Evolutionary conservation across 306 rosid species (phyloP).

Genomic region (Sicyos baderoa): DNA sequence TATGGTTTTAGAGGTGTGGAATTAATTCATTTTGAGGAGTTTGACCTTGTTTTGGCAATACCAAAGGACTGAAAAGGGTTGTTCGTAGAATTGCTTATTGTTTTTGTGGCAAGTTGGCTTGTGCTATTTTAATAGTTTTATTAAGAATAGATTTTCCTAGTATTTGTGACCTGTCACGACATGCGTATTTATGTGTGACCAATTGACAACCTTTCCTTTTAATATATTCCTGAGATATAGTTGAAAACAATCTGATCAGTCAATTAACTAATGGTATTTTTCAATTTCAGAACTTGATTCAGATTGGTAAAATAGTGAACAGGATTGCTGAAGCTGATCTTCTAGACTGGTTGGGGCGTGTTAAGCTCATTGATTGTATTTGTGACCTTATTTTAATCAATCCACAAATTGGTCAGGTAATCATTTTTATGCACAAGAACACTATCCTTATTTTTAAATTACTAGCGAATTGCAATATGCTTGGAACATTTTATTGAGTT

Average conservation of each 20-base stretch:
- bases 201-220: background rate
- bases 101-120: too few species aligned
- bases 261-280: slow-evolving; percentile 11
- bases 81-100: too few species aligned
- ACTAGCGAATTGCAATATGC: background rate
- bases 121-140: background rate
- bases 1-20: too few species aligned
- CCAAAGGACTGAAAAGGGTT: too few species aligned
- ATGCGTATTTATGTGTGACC: background rate
- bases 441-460: background rate
- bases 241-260: slow-evolving; percentile 3
- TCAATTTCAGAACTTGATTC: slow-evolving; percentile 48
- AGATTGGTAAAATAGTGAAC: slow-evolving; percentile 49
- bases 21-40: too few species aligned
- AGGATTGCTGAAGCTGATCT: slow-evolving; percentile 50
- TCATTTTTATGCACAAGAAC: slow-evolving; percentile 2
- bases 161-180: background rate
- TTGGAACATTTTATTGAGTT: background rate
- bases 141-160: background rate
- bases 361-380: slow-evolving; percentile 68
- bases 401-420: slow-evolving; percentile 89
- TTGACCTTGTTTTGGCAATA: too few species aligned
- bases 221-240: background rate
- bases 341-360: slow-evolving; percentile 85
- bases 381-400: slow-evolving; percentile 56